A percentile compares a stretch with the other conserved stretches of the same genome.
phyloP scores from a whole-genome alignment of 1,284 basidiomycete species.

The Leccinum brunneo-olivaceum region DNA sequence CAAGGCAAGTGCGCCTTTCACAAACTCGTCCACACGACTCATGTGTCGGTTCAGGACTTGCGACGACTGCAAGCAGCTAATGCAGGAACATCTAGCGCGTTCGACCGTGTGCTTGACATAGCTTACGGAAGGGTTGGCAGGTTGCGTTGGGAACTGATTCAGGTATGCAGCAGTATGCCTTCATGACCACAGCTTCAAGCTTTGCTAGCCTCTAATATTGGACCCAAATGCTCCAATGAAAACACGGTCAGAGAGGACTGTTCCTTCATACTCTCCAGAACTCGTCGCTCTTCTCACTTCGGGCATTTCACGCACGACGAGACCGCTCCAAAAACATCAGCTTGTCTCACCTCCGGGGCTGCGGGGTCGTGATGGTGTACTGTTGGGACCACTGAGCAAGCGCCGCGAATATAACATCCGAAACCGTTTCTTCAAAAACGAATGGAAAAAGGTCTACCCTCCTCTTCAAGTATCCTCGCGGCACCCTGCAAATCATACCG shows the following conservation, averaged over 20 bases:
- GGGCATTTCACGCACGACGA: constrained; percentile 40
- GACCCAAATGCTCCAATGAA: constrained; percentile 37
- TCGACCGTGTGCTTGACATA: constrained; percentile 56
- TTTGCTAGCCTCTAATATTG: constrained; percentile 45
- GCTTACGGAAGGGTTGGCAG: constrained; percentile 77
- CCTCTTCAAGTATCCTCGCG: constrained; percentile 45
- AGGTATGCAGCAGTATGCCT: constrained; percentile 35
- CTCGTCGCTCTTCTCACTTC: constrained; percentile 56
- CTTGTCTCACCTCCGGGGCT: constrained; percentile 49
- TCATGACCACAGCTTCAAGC: constrained; percentile 3
- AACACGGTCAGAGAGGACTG: constrained; percentile 31
- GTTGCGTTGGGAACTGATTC: constrained; percentile 57
- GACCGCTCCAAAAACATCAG: constrained; percentile 33
- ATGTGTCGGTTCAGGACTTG: constrained; percentile 43
- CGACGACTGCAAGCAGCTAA: constrained; percentile 54
- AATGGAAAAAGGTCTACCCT: constrained; percentile 50
- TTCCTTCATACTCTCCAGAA: constrained; percentile 57
- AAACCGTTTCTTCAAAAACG: constrained; percentile 55
- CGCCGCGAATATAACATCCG: constrained; percentile 67
- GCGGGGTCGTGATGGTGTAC: constrained; percentile 51
- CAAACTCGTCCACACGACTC: neutral
- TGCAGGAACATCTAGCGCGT: constrained; percentile 44
- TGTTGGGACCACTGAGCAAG: constrained; percentile 62
- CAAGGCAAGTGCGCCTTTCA: constrained; percentile 35
- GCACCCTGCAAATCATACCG: constrained; percentile 1